Conservation (phyloP, 2,329 filamentous ascomycete genomes). For the Xylariales sp. region DNA sequence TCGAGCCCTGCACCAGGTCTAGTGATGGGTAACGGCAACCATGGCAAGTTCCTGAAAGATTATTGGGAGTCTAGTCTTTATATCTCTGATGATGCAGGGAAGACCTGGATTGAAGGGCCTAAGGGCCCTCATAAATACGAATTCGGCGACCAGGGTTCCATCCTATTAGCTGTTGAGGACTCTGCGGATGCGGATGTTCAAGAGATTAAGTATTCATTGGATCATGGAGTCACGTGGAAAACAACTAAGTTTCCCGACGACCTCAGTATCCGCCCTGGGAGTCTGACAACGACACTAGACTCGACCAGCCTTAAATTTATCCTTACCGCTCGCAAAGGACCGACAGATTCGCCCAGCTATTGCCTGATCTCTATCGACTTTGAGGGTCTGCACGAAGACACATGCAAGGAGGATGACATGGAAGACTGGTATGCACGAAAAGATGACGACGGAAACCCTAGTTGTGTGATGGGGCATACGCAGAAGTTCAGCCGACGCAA, state of each 20-base stretch:
- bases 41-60: conserved; percentile 75
- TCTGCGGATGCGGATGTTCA: conserved; percentile 70
- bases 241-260: conserved; percentile 73
- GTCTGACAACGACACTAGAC: conserved; percentile 89
- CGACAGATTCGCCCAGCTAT: conserved; percentile 62
- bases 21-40: conserved; percentile 94
- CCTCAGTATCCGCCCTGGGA: conserved; percentile 74
- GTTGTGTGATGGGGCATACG: conserved; percentile 95
- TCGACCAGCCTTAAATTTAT: conserved; percentile 94
- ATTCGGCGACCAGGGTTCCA: conserved; percentile 91
- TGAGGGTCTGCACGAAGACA: conserved; percentile 79
- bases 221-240: conserved; percentile 90
- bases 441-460: conserved; percentile 81
- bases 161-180: conserved; percentile 85
- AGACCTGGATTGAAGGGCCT: conserved; percentile 81
- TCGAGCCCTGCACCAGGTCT: conserved; percentile 94
- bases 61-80: conserved; percentile 83
- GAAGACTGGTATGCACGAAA: conserved; percentile 89
- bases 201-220: conserved; percentile 79
- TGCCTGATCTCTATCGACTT: conserved; percentile 86
- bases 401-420: conserved; percentile 82
- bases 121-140: conserved; percentile 94
- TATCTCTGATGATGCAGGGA: conserved; percentile 89
- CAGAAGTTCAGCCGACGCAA: conserved; percentile 89
- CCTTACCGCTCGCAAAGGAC: conserved; percentile 72